A percentile compares a stretch with the other conserved stretches of the same genome.
These are phyloP conservation scores for Bryoglossum gracile DNA, from an alignment of 495 filamentous ascomycete genomes.

Conservation along the genomic window DNA sequence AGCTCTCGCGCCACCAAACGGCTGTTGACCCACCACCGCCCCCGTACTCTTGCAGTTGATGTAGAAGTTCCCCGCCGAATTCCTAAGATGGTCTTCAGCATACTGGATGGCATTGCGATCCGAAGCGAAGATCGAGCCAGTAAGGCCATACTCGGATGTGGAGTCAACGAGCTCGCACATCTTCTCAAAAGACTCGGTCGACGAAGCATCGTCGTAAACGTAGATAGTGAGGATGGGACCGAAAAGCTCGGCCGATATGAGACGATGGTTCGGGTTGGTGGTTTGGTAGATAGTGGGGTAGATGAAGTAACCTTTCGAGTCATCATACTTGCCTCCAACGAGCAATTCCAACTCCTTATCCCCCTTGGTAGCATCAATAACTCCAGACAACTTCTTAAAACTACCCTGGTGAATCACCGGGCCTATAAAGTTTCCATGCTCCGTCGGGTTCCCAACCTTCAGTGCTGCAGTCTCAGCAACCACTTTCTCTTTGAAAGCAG, in stretches of 20 bases:
- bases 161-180: slow-evolving; percentile 52
- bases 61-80: slow-evolving; percentile 83
- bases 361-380: slow-evolving; percentile 60
- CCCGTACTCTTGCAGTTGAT: slow-evolving; percentile 92
- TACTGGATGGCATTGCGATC: slow-evolving; percentile 59
- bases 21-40: slow-evolving; percentile 87
- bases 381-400: slow-evolving; percentile 61
- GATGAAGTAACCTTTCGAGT: slow-evolving; percentile 61
- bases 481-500: slow-evolving; percentile 54
- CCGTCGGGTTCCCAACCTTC: slow-evolving; percentile 59
- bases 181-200: slow-evolving; percentile 41
- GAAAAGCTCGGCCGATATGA: slow-evolving; percentile 70
- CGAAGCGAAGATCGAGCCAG: slow-evolving; percentile 69
- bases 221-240: slow-evolving; percentile 64
- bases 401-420: slow-evolving; percentile 69
- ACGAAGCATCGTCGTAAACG: slow-evolving; percentile 57
- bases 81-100: slow-evolving; percentile 67
- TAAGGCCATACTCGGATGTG: slow-evolving; percentile 70
- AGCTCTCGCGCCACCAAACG: slow-evolving; percentile 79
- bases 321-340: slow-evolving; percentile 63
- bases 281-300: slow-evolving; percentile 65
- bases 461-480: slow-evolving; percentile 59
- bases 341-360: slow-evolving; percentile 58
- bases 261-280: slow-evolving; percentile 50
- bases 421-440: slow-evolving; percentile 64